Percentiles rank a stretch among this genome's conserved stretches.
These are phyloP conservation scores for Chytridiales sp. DNA, from an alignment of 371 early-diverging fungal species.

Conservation along the genomic window DNA sequence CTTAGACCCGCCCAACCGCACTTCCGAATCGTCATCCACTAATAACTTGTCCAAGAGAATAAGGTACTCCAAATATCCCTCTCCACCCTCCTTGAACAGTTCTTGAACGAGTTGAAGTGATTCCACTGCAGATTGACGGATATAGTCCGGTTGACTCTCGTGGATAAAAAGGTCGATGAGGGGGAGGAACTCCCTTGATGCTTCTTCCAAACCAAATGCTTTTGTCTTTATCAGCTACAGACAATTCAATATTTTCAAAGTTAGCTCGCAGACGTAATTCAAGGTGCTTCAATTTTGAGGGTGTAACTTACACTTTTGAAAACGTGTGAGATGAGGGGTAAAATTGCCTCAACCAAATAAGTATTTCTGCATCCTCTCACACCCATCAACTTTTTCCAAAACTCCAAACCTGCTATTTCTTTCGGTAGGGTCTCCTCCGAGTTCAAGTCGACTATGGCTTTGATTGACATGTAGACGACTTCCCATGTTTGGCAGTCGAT, in stretches of 20 bases:
- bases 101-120: conserved; percentile 4
- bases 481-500: background rate
- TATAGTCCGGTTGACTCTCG: conserved; percentile 9
- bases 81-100: background rate
- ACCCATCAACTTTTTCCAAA: too few relatives aligned
- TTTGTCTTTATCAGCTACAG: conserved; percentile 8
- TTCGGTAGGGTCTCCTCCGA: conserved; percentile 8
- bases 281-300: too few relatives aligned
- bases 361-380: conserved; percentile 11
- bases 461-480: background rate
- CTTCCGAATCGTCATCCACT: conserved; percentile 21
- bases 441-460: background rate
- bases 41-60: conserved; percentile 9
- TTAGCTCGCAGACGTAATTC: background rate
- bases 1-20: conserved; percentile 11
- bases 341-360: conserved; percentile 13
- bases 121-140: conserved; percentile 5
- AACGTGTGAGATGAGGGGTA: conserved; percentile 9
- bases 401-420: too few relatives aligned
- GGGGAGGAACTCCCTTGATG: background rate
- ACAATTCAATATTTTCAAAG: background rate
- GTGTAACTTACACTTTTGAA: background rate
- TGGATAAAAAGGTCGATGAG: background rate
- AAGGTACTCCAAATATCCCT: conserved; percentile 9
- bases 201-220: conserved; percentile 11